These are phyloP conservation scores for Phytophthora quininea DNA, from an alignment of 352 stramenopile species.

Conservation along the genomic window DNA sequence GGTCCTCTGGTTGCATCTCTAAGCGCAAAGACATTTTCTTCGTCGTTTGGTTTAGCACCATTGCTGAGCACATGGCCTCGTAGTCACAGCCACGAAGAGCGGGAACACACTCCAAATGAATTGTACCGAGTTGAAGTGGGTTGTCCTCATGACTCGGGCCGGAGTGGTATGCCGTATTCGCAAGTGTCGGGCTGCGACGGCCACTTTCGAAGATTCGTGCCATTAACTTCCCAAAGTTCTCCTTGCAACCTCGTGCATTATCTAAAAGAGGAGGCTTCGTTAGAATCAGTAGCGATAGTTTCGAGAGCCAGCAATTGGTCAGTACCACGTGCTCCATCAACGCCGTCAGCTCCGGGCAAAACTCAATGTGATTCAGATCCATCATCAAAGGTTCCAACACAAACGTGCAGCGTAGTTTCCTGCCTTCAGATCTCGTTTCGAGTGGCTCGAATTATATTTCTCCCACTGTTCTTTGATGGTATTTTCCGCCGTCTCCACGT, in stretches of 20 bases:
- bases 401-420: background rate
- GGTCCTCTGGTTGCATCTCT: background rate
- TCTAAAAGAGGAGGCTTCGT: background rate
- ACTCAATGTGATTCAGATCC: background rate
- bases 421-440: background rate
- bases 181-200: background rate
- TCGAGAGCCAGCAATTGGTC: background rate
- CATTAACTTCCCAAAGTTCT: background rate
- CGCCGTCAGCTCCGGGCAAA: background rate
- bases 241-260: background rate
- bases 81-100: conserved; percentile 5
- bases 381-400: background rate
- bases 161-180: background rate
- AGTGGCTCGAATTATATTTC: background rate
- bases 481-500: conserved; percentile 3
- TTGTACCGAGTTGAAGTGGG: background rate
- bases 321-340: background rate
- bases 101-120: conserved; percentile 6
- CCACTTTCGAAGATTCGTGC: background rate
- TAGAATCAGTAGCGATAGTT: background rate
- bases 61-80: conserved; percentile 3
- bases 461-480: background rate
- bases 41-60: background rate
- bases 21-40: background rate
- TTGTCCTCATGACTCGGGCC: background rate